These are phyloP conservation scores for Lithohypha guttulata DNA, from an alignment of 2,329 filamentous ascomycete genomes.

Conservation along the genomic window DNA sequence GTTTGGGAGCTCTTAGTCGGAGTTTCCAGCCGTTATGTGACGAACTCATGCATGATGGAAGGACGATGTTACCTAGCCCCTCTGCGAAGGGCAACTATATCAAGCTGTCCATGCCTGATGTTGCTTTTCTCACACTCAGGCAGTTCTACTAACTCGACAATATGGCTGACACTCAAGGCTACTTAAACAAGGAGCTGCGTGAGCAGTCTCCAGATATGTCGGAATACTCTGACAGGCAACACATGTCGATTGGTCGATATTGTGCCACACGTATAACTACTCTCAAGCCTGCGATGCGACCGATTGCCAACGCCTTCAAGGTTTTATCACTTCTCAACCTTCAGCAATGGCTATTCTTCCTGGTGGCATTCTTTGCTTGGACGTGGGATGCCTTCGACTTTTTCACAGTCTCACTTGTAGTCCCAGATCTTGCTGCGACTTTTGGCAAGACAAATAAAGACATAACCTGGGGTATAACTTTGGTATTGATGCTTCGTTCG, in stretches of 20 bases:
- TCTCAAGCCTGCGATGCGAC: constrained; percentile 36
- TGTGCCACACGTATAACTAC: constrained; percentile 43
- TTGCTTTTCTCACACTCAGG: too few species aligned
- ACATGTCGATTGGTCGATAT: constrained; percentile 37
- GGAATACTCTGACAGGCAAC: constrained; percentile 7
- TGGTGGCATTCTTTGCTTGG: constrained; percentile 18
- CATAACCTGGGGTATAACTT: constrained; percentile 50
- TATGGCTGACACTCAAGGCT: constrained; percentile 2
- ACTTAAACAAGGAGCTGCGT: constrained; percentile 7
- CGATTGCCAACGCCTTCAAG: constrained; percentile 20
- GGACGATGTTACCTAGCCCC: too few species aligned
- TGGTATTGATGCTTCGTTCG: constrained; percentile 51
- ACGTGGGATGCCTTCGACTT: constrained; percentile 49
- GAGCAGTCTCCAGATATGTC: constrained; percentile 7
- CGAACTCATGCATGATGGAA: too few species aligned
- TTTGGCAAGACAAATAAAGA: constrained; percentile 46
- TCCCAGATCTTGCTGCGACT: constrained; percentile 41
- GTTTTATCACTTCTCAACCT: constrained; percentile 19
- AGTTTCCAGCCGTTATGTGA: too few species aligned
- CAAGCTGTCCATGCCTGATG: too few species aligned
- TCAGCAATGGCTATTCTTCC: constrained; percentile 24
- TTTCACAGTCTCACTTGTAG: constrained; percentile 50
- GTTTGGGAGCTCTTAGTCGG: too few species aligned
- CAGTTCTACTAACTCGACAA: neutral
- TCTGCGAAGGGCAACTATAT: too few species aligned